phyloP scores from a whole-genome alignment of 169 alveolate species.

The Fabrea salina region DNA sequence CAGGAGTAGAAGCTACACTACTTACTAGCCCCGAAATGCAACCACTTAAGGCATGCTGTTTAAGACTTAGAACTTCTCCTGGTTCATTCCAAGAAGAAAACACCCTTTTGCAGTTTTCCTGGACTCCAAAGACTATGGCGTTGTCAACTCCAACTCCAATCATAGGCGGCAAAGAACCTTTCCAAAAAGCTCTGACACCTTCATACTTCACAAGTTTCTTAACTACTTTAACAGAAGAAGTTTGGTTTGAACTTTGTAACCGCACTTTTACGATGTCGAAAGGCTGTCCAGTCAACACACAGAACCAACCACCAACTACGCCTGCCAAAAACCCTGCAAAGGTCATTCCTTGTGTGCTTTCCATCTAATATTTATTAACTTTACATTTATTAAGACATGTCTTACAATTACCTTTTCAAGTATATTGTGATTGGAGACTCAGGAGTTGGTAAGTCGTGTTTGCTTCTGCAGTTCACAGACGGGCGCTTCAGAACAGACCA shows the following conservation, averaged over 20 bases:
- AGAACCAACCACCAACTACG: conserved; percentile 15
- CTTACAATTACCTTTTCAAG: conserved; percentile 91
- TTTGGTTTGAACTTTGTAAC: conserved; percentile 3
- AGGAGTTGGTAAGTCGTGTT: conserved; percentile 97
- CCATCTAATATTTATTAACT: no score
- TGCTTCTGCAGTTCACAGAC: background rate
- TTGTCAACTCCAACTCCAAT: conserved; percentile 8
- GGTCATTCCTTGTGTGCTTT: no score
- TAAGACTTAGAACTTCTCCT: background rate
- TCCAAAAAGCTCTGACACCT: conserved; percentile 32
- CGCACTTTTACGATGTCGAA: conserved; percentile 43
- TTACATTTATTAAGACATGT: no score
- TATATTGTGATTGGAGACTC: conserved; percentile 96
- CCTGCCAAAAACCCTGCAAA: conserved; percentile 32
- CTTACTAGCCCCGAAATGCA: conserved; percentile 30
- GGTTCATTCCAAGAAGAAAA: background rate
- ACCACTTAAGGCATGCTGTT: conserved; percentile 26
- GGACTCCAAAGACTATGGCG: conserved; percentile 36
- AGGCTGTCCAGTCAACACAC: conserved; percentile 34
- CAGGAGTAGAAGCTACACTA: conserved; percentile 34
- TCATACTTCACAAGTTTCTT: background rate
- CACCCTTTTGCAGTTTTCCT: conserved; percentile 31
- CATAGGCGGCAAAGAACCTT: conserved; percentile 30
- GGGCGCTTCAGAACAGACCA: conserved; percentile 90
- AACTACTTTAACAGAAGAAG: background rate